These are phyloP conservation scores for Aeschynomene evenia DNA, from an alignment of 306 rosid species.

Conservation along the genomic window DNA sequence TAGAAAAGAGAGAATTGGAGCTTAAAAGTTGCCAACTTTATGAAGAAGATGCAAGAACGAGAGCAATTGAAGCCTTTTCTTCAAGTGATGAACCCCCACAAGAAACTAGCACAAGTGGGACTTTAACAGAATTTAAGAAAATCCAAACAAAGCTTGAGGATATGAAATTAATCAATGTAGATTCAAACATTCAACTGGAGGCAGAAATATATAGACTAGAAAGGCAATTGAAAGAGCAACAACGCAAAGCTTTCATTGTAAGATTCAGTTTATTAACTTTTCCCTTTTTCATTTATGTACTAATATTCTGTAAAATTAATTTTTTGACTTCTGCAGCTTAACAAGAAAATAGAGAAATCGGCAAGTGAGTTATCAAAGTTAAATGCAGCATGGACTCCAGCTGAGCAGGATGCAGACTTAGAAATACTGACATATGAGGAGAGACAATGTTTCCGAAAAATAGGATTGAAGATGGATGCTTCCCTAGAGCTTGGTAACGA, in stretches of 20 bases:
- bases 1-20: slow-evolving; percentile 63
- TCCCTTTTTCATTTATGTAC: slow-evolving; percentile 11
- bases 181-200: slow-evolving; percentile 49
- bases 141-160: slow-evolving; percentile 42
- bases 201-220: slow-evolving; percentile 59
- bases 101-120: slow-evolving; percentile 55
- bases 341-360: slow-evolving; percentile 63
- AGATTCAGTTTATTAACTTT: slow-evolving; percentile 37
- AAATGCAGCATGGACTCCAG: slow-evolving; percentile 56
- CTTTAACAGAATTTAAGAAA: slow-evolving; percentile 60
- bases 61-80: slow-evolving; percentile 47
- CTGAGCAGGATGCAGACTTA: slow-evolving; percentile 55
- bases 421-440: slow-evolving; percentile 81
- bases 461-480: slow-evolving; percentile 66
- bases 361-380: slow-evolving; percentile 52
- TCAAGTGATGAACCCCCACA: slow-evolving; percentile 38
- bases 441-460: slow-evolving; percentile 62
- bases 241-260: slow-evolving; percentile 58
- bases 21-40: slow-evolving; percentile 54
- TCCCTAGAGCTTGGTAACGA: slow-evolving; percentile 64
- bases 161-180: slow-evolving; percentile 19
- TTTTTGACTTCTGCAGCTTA: slow-evolving; percentile 52
- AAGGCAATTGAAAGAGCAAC: slow-evolving; percentile 56
- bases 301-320: slow-evolving; percentile 4
- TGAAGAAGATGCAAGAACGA: slow-evolving; percentile 67